Conservation (phyloP, 73 alveolate genomes). For the Stentor coeruleus region DNA sequence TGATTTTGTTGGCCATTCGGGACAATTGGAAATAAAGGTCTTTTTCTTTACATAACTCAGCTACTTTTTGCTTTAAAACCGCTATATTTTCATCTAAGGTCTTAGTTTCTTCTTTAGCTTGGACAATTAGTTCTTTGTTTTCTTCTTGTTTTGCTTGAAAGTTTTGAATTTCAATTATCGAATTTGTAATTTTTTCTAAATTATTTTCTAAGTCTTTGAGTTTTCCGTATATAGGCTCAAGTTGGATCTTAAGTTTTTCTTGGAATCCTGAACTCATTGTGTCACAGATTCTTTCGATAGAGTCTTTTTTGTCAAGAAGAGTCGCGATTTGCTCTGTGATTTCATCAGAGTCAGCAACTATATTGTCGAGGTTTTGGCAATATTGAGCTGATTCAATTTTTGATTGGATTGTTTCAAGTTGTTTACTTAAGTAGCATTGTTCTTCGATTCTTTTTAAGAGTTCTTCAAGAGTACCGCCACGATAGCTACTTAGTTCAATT, state of each 20-base stretch:
- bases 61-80: too few relatives aligned
- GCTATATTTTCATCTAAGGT: too few relatives aligned
- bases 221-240: background rate
- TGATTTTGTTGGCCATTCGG: background rate
- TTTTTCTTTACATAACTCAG: background rate
- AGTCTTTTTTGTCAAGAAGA: background rate
- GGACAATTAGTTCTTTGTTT: background rate
- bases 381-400: slow-evolving; percentile 4
- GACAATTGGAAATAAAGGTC: background rate
- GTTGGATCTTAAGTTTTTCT: background rate
- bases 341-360: background rate
- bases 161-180: background rate
- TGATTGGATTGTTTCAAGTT: background rate
- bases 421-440: background rate
- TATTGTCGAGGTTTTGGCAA: background rate
- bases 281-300: background rate
- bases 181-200: too few relatives aligned
- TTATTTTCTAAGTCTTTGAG: background rate
- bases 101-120: background rate
- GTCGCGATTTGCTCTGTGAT: background rate
- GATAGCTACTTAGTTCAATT: background rate
- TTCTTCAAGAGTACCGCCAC: background rate
- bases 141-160: background rate
- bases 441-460: background rate
- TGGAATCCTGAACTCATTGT: background rate